A percentile compares a stretch with the other conserved stretches of the same genome.
phyloP scores from a whole-genome alignment of 805 yeast genomes.

The Ogataea pignaliae region DNA sequence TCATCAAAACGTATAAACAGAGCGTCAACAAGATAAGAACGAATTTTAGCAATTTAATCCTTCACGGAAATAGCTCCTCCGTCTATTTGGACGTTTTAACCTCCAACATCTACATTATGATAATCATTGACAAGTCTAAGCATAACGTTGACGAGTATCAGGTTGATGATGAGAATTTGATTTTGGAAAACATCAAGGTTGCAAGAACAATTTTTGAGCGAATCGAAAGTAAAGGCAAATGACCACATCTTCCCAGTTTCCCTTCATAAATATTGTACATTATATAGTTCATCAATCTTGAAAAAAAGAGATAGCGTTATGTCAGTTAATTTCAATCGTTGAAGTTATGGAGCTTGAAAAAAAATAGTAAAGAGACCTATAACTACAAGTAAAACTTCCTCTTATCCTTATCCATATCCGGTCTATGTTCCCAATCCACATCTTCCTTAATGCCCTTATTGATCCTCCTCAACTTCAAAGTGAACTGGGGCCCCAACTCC shows the following conservation, averaged over 20 bases:
- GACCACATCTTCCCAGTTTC: not conserved
- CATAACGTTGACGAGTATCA: conserved; percentile 13
- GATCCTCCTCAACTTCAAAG: conserved; percentile 78
- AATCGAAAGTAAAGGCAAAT: conserved; percentile 21
- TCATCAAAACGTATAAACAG: conserved; percentile 91
- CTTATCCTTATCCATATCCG: conserved; percentile 96
- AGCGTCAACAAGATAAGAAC: conserved; percentile 84
- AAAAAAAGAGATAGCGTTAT: not conserved
- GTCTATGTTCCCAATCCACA: conserved; percentile 92
- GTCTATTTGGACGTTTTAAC: conserved; percentile 33
- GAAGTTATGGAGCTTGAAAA: no score
- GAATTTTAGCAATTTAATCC: conserved; percentile 70
- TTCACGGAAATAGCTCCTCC: conserved; percentile 47
- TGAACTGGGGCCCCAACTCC: conserved; percentile 95
- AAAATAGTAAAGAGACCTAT: no score
- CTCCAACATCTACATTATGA: conserved; percentile 35
- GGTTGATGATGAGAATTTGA: conserved; percentile 30
- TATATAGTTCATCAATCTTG: not conserved
- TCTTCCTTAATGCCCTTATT: conserved; percentile 92
- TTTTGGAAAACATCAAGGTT: conserved; percentile 31
- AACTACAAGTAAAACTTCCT: conserved; percentile 75
- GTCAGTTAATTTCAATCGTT: no score
- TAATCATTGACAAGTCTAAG: conserved; percentile 30
- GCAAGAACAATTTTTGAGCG: conserved; percentile 31
- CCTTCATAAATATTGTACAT: no score